A percentile compares a stretch with the other conserved stretches of the same genome.
Evolutionary conservation across 2,329 filamentous ascomycete species (phyloP).

Genomic region (Pseudogymnoascus sp.): DNA sequence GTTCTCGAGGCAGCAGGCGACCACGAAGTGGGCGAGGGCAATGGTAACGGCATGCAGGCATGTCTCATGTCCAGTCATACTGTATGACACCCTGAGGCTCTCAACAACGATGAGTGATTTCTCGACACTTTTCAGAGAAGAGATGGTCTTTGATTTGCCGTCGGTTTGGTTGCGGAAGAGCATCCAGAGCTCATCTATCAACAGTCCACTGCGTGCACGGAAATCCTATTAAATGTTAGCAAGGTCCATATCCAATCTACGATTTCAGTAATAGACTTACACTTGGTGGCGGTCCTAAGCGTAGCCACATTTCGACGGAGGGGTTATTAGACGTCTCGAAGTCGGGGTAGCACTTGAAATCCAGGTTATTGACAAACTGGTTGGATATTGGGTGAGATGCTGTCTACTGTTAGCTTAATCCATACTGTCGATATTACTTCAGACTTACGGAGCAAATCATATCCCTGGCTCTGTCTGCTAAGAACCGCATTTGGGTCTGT

Average conservation of each 20-base stretch:
- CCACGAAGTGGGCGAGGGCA: neutral
- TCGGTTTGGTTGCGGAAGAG: neutral
- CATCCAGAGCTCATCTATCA: constrained; percentile 3
- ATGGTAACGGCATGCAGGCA: neutral
- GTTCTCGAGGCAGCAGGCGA: neutral
- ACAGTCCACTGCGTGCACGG: neutral
- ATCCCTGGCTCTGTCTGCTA: constrained; percentile 15
- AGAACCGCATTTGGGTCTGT: constrained; percentile 15
- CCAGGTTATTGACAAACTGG: constrained; percentile 22
- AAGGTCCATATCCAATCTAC: neutral
- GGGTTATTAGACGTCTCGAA: constrained; percentile 20
- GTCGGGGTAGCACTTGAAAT: constrained; percentile 26
- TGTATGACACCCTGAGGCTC: neutral
- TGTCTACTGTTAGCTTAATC: constrained; percentile 8
- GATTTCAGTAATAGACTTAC: constrained; percentile 15
- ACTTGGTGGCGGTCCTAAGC: constrained; percentile 20
- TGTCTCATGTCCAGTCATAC: neutral
- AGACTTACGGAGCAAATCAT: constrained; percentile 24
- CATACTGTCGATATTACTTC: neutral
- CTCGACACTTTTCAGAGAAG: neutral
- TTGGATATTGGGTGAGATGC: neutral
- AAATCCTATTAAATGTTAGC: neutral
- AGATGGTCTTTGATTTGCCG: neutral
- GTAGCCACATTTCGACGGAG: constrained; percentile 20
- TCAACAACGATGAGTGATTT: neutral